These are phyloP conservation scores for Penicillium sp. DNA, from an alignment of 2,329 filamentous ascomycete genomes.

Conservation along the genomic window DNA sequence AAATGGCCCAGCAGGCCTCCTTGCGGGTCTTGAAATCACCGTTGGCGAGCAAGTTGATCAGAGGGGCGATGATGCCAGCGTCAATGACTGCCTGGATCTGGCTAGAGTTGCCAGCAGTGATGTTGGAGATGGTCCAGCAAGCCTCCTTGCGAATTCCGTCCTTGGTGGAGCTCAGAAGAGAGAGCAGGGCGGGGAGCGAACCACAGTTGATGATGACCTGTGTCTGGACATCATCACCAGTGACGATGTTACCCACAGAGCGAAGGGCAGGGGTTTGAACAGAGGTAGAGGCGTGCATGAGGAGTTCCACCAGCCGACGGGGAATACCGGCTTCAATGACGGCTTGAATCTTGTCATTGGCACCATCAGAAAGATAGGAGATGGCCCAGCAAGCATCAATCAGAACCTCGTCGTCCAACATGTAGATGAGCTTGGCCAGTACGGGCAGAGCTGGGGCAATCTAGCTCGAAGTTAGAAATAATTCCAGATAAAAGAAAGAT, in stretches of 20 bases:
- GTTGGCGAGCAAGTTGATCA: constrained; percentile 94
- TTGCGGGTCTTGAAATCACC: constrained; percentile 99
- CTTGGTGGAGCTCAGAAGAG: constrained; percentile 93
- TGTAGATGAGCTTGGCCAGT: constrained; percentile 96
- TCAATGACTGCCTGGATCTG: constrained; percentile 98
- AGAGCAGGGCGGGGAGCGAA: constrained; percentile 86
- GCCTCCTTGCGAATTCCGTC: constrained; percentile 99
- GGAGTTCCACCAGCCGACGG: constrained; percentile 89
- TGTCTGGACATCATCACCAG: constrained; percentile 96
- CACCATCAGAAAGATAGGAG: constrained; percentile 95
- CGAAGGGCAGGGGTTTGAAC: constrained; percentile 96
- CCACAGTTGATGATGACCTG: constrained; percentile 99
- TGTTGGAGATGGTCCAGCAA: constrained; percentile 99
- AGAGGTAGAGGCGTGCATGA: constrained; percentile 97
- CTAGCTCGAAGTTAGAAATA: constrained; percentile 51
- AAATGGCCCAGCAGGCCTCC: constrained; percentile 99
- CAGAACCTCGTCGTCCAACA: constrained; percentile 94
- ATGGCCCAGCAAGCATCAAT: constrained; percentile 99
- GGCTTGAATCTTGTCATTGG: constrained; percentile 99
- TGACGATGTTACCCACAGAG: constrained; percentile 98
- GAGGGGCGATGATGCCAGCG: constrained; percentile 91
- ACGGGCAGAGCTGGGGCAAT: constrained; percentile 94
- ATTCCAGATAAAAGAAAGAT: constrained; percentile 12
- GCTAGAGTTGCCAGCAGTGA: constrained; percentile 95
- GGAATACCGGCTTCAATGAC: constrained; percentile 98